Conservation (phyloP, 495 filamentous ascomycete genomes). For the Coniosporium apollinis region DNA sequence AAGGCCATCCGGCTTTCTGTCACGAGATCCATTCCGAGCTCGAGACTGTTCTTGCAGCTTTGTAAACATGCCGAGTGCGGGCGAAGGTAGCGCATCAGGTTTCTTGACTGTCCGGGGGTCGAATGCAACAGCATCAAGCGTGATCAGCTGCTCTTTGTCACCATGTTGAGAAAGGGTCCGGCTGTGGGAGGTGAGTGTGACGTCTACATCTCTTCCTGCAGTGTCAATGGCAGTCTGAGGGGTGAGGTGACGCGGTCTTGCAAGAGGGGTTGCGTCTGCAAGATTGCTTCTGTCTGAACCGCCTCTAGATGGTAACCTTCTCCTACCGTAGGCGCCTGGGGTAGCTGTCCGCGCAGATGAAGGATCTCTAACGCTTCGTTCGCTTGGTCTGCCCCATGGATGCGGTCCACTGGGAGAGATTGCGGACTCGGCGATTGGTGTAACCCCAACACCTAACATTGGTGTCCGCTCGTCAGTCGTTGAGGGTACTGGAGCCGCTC, state of each 20-base stretch:
- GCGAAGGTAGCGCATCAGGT: constrained; percentile 42
- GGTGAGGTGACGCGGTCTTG: neutral
- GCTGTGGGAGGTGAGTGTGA: neutral
- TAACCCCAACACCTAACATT: constrained; percentile 51
- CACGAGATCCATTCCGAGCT: constrained; percentile 51
- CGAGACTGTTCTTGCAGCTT: constrained; percentile 38
- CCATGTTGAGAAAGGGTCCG: no score
- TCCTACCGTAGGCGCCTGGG: constrained; percentile 48
- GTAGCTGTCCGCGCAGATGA: constrained; percentile 58
- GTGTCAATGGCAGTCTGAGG: no score
- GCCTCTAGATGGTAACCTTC: constrained; percentile 64
- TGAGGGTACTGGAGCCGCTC: constrained; percentile 11
- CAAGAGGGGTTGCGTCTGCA: constrained; percentile 6
- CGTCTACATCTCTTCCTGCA: neutral
- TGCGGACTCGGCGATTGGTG: constrained; percentile 86
- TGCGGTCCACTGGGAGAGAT: constrained; percentile 45
- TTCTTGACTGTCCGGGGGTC: constrained; percentile 18
- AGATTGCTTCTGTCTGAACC: constrained; percentile 6
- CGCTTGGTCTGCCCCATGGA: constrained; percentile 30
- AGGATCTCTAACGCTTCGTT: constrained; percentile 28
- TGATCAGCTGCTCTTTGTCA: no score
- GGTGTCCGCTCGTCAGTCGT: constrained; percentile 52
- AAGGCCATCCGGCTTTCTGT: constrained; percentile 67
- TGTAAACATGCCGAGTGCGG: constrained; percentile 36
- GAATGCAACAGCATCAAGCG: no score